These are phyloP conservation scores for Trichoderma sp. DNA, from an alignment of 2,329 filamentous ascomycete species.

Conservation along the genomic window DNA sequence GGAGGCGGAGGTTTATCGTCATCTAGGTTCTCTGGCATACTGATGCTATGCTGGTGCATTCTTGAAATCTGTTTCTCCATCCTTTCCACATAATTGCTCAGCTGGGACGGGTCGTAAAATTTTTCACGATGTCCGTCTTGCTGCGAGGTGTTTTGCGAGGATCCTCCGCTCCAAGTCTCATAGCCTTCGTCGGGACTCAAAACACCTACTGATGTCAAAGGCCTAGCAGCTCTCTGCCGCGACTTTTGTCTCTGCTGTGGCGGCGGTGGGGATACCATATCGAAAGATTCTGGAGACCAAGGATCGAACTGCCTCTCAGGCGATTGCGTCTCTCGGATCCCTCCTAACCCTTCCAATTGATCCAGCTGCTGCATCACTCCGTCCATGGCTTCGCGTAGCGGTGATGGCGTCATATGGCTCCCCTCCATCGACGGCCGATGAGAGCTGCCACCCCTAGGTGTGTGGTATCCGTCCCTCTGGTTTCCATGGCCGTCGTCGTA, in stretches of 20 bases:
- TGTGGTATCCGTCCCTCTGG: slow-evolving; percentile 46
- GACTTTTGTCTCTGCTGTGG: slow-evolving; percentile 32
- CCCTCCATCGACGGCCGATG: slow-evolving; percentile 68
- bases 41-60: slow-evolving; percentile 66
- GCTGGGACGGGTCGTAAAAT: slow-evolving; percentile 65
- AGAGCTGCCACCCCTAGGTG: slow-evolving; percentile 64
- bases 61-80: slow-evolving; percentile 84
- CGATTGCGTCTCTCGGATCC: slow-evolving; percentile 59
- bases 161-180: slow-evolving; percentile 61
- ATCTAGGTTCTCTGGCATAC: slow-evolving; percentile 50
- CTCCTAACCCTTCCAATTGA: slow-evolving; percentile 65
- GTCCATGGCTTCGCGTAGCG: slow-evolving; percentile 92
- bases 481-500: slow-evolving; percentile 43
- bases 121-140: slow-evolving; percentile 49
- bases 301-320: slow-evolving; percentile 66
- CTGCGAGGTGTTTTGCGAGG: slow-evolving; percentile 53
- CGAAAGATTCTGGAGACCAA: slow-evolving; percentile 92
- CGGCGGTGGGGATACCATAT: slow-evolving; percentile 48
- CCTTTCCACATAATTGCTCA: slow-evolving; percentile 85
- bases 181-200: slow-evolving; percentile 64
- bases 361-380: slow-evolving; percentile 95
- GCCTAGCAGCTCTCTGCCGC: slow-evolving; percentile 42
- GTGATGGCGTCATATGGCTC: slow-evolving; percentile 81
- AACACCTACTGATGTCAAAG: slow-evolving; percentile 77
- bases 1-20: slow-evolving; percentile 64